These are phyloP conservation scores for thale cress (Arabidopsis thaliana) DNA, from an alignment of 345 rosid genomes.

Conservation along the genomic window DNA sequence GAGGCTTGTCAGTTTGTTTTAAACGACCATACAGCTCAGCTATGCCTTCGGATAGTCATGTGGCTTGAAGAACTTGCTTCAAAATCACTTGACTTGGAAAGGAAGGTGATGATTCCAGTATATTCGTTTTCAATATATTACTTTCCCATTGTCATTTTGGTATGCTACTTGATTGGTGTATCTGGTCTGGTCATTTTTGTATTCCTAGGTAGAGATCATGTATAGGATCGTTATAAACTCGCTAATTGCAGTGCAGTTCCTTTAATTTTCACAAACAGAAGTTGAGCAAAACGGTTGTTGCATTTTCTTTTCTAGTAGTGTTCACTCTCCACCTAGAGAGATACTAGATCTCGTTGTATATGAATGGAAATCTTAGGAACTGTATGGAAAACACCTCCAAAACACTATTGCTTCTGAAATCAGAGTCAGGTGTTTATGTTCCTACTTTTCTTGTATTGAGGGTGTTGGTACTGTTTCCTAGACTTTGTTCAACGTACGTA, in stretches of 20 bases:
- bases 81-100: slow-evolving; percentile 91
- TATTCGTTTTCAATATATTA: slow-evolving; percentile 11
- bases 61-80: slow-evolving; percentile 98
- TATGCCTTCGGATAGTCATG: slow-evolving; percentile 91
- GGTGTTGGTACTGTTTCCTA: slow-evolving; percentile 27
- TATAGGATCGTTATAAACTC: slow-evolving; percentile 21
- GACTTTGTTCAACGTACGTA: slow-evolving; percentile 9
- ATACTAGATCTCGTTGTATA: slow-evolving; percentile 22
- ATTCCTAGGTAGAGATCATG: slow-evolving; percentile 30
- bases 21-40: slow-evolving; percentile 86
- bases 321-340: slow-evolving; percentile 10
- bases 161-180: slow-evolving; percentile 23
- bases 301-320: slow-evolving; percentile 29
- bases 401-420: slow-evolving; percentile 15
- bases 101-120: slow-evolving; percentile 62
- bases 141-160: slow-evolving; percentile 17
- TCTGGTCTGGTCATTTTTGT: slow-evolving; percentile 29
- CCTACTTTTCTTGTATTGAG: slow-evolving; percentile 23
- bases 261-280: slow-evolving; percentile 16
- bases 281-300: slow-evolving; percentile 10
- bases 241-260: slow-evolving; percentile 11
- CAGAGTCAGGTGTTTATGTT: slow-evolving; percentile 22
- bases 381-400: neutral
- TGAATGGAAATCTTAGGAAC: slow-evolving; percentile 18
- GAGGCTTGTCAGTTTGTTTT: slow-evolving; percentile 92